A percentile compares a stretch with the other conserved stretches of the same genome.
Evolutionary conservation across 441 rosid species (phyloP).

Genomic region (Euphorbia corollata): DNA sequence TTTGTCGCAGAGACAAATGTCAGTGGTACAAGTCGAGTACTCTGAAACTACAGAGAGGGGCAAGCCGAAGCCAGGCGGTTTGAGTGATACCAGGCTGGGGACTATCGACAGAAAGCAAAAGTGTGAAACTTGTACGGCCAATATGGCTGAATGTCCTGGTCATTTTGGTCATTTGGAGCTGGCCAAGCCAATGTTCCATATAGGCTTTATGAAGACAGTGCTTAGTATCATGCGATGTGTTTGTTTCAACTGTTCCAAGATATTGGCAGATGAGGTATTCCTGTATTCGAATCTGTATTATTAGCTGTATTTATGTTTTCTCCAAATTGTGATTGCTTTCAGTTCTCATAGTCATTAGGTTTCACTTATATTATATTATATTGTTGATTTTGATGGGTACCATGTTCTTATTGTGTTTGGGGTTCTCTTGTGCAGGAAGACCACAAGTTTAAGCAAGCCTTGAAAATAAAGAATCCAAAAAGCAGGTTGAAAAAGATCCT

Average conservation of each 20-base stretch:
- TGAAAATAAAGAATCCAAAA: conserved; percentile 88
- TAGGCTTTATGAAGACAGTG: conserved; percentile 90
- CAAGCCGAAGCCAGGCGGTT: conserved; percentile 76
- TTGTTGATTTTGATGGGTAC: conserved; percentile 3
- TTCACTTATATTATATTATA: too few species aligned
- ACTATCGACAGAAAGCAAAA: conserved; percentile 88
- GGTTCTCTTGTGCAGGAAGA: conserved; percentile 54
- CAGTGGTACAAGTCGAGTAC: conserved; percentile 83
- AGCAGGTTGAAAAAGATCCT: conserved; percentile 79
- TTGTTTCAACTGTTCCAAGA: conserved; percentile 95
- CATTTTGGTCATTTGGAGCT: conserved; percentile 97
- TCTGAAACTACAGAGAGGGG: conserved; percentile 93
- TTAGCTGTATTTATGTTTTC: not conserved
- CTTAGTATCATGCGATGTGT: conserved; percentile 85
- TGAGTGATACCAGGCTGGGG: conserved; percentile 79
- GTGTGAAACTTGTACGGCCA: conserved; percentile 92
- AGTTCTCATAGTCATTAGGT: not conserved
- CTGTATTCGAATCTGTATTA: not conserved
- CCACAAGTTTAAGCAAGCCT: conserved; percentile 89
- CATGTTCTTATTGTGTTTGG: not conserved
- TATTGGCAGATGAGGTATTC: conserved; percentile 82
- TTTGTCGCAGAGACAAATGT: conserved; percentile 85
- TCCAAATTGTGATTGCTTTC: not conserved
- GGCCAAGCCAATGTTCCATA: conserved; percentile 97
- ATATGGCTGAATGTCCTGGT: conserved; percentile 97